A percentile compares a stretch with the other conserved stretches of the same genome.
Evolutionary conservation across 805 yeast genomes (phyloP).

Genomic region (Kodamaea leandrae): DNA sequence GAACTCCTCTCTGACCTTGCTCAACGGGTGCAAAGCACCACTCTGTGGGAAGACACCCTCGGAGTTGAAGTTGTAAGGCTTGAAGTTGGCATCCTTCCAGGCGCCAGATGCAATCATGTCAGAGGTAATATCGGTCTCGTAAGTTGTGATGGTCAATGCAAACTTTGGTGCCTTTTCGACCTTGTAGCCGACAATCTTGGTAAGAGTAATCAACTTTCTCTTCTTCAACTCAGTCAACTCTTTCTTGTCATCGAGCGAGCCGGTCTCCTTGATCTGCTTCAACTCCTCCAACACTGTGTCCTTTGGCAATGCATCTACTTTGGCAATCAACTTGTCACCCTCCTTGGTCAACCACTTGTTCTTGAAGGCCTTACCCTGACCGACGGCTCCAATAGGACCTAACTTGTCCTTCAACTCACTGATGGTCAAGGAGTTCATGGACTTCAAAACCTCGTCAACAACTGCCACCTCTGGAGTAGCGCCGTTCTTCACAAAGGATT

Average conservation of each 20-base stretch:
- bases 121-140: slow-evolving; percentile 90
- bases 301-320: slow-evolving; percentile 52
- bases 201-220: slow-evolving; percentile 76
- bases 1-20: slow-evolving; percentile 96
- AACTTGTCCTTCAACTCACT: slow-evolving; percentile 68
- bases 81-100: slow-evolving; percentile 83
- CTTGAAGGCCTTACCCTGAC: slow-evolving; percentile 97
- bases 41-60: slow-evolving; percentile 84
- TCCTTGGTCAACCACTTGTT: slow-evolving; percentile 94
- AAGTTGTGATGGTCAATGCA: slow-evolving; percentile 70
- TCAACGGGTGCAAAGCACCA: slow-evolving; percentile 96
- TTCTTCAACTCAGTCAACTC: slow-evolving; percentile 84
- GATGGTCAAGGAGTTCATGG: slow-evolving; percentile 78
- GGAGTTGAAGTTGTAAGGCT: slow-evolving; percentile 93
- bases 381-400: slow-evolving; percentile 84
- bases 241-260: slow-evolving; percentile 58
- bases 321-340: slow-evolving; percentile 72
- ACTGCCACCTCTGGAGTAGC: slow-evolving; percentile 82
- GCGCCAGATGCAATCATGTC: slow-evolving; percentile 84
- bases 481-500: slow-evolving; percentile 73
- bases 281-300: slow-evolving; percentile 70
- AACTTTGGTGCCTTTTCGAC: slow-evolving; percentile 83
- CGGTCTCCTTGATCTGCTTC: slow-evolving; percentile 52
- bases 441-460: slow-evolving; percentile 66
- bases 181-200: slow-evolving; percentile 71